These are phyloP conservation scores for Aegle marmelos DNA, from an alignment of 345 rosid species.

Conservation along the genomic window DNA sequence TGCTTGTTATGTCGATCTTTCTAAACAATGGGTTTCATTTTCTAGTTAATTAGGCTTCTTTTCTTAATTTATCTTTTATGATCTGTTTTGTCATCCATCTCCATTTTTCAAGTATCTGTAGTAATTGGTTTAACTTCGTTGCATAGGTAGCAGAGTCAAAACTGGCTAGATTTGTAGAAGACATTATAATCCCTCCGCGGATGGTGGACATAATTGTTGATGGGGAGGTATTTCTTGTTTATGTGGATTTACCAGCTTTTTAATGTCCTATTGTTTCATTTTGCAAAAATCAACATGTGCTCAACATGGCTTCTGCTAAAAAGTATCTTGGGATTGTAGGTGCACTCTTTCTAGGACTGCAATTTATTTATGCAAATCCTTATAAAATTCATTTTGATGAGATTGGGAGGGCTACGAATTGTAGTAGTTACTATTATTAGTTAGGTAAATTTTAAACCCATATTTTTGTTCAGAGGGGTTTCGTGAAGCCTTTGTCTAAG, in stretches of 20 bases:
- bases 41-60: background rate
- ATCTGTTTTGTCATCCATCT: background rate
- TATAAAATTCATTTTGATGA: background rate
- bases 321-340: background rate
- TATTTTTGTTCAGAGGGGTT: background rate
- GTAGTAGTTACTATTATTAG: background rate
- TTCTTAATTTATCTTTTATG: background rate
- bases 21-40: background rate
- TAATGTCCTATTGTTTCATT: slow-evolving; percentile 2
- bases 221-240: slow-evolving; percentile 77
- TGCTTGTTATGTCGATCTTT: background rate
- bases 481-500: background rate
- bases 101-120: slow-evolving; percentile 9
- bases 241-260: slow-evolving; percentile 6
- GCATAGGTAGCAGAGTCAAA: slow-evolving; percentile 93
- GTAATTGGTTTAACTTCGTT: slow-evolving; percentile 14
- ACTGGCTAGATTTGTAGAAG: slow-evolving; percentile 94
- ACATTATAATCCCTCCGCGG: slow-evolving; percentile 91
- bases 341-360: background rate
- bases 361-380: background rate
- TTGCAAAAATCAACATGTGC: background rate
- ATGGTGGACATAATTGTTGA: slow-evolving; percentile 96
- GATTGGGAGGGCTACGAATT: background rate
- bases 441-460: background rate
- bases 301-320: background rate